Evolutionary conservation across 169 alveolate species (phyloP), one percentile per base, ranked within the genome.

Genomic region (Plasmodium yoelii): DNA sequence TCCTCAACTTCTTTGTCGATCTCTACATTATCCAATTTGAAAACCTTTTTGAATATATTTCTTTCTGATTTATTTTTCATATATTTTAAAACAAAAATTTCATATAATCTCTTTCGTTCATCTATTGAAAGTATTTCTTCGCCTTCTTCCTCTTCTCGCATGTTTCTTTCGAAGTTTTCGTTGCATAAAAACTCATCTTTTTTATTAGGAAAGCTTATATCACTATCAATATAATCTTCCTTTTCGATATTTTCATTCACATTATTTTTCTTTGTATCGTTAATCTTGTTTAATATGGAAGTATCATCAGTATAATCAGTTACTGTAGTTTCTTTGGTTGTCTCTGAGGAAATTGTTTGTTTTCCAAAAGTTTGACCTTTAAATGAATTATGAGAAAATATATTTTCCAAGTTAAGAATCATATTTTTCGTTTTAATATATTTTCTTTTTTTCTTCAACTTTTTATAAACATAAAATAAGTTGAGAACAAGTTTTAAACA

Each of bases 61-160:
- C 90, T 64, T 42, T 80, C 90, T 12, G 77, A 65, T 26, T 80
- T 19, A 13, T 80, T 80, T 39, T 80, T 65, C 90, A 80, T 80
- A 46, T 80, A 70, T 46, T 80, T 80, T 80, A 80, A 64, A n/a
- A 80, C 77, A 53, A 80, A 80, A 39, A 65, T 80, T 80, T 80
- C 90, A 47, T 80, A 80, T 60, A 80, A 53, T 46, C 55, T 47
- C 28, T 80, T 80, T 44, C 71, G 28, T 1, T 28, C 90, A 18
- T n/a, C 65, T 53, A 34, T 9, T 34, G 22, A 19, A 24, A 80
- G 69, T 15, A 55, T 69, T 51, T 51, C 59, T 51, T 51, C 59
- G 24, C 59, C 59, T 15, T 13, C n/a, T 12, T 51, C 24, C 5
- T 51, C 59, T 12, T 51, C 59, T 13, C 0, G 24, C 59, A 51